Evolutionary conservation across 2,329 filamentous ascomycete genomes (phyloP).

Genomic region (Fusarium floridanum): DNA sequence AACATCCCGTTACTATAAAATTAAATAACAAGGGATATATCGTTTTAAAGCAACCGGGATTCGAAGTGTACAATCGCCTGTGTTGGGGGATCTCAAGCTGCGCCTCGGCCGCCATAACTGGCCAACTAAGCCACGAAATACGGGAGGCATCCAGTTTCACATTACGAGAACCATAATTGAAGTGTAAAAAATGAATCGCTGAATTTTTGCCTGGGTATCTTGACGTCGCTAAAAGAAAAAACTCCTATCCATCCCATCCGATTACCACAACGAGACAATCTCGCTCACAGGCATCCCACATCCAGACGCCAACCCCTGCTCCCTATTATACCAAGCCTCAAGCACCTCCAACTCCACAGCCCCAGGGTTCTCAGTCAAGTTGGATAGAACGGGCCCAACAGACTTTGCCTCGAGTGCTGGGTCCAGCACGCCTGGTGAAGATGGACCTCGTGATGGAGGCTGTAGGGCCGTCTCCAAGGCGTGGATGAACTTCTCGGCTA

Average conservation of each 20-base stretch:
- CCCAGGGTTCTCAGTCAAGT: constrained; percentile 18
- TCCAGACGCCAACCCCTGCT: constrained; percentile 20
- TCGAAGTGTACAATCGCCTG: neutral
- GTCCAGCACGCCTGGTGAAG: constrained; percentile 33
- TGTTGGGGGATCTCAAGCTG: constrained; percentile 1
- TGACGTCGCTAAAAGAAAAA: constrained; percentile 14
- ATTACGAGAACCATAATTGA: neutral
- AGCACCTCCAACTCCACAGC: constrained; percentile 37
- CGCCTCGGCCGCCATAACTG: constrained; percentile 1
- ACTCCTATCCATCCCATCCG: constrained; percentile 6
- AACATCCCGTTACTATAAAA: neutral
- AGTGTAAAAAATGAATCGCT: neutral
- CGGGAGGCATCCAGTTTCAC: constrained; percentile 12
- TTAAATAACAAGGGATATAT: neutral
- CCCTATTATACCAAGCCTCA: constrained; percentile 40
- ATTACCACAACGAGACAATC: constrained; percentile 41
- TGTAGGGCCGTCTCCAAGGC: constrained; percentile 36
- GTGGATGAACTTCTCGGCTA: constrained; percentile 35
- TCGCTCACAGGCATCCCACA: constrained; percentile 32
- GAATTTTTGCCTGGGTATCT: constrained; percentile 35
- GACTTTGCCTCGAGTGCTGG: constrained; percentile 34
- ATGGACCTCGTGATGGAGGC: constrained; percentile 19
- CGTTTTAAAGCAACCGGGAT: neutral
- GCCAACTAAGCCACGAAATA: neutral
- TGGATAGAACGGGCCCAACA: constrained; percentile 17